A percentile compares a stretch with the other conserved stretches of the same genome.
Evolutionary conservation across 805 yeast genomes (phyloP).

Genomic region (Schwanniomyces yamadae): DNA sequence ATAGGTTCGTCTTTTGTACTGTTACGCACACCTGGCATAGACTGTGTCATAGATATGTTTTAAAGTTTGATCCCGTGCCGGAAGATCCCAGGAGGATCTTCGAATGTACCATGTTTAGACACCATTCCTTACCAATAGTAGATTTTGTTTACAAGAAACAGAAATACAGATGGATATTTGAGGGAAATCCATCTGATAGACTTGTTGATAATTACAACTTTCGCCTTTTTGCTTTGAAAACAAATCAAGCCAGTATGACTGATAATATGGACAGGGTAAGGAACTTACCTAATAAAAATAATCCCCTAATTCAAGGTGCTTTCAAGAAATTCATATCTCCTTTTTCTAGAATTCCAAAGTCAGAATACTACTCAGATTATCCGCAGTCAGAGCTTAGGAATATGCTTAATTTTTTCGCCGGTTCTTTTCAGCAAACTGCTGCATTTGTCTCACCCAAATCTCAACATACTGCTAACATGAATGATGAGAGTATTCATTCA

Average conservation of each 20-base stretch:
- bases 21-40: not conserved
- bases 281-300: not conserved
- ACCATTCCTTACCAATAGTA: not conserved
- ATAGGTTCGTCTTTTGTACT: not conserved
- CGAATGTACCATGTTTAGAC: not conserved
- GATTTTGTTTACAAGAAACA: not conserved
- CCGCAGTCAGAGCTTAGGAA: not conserved
- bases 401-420: not conserved
- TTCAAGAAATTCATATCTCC: not conserved
- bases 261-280: not conserved
- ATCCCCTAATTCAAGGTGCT: not conserved
- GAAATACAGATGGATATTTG: not conserved
- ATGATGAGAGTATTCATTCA: not conserved
- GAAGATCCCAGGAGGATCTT: not conserved
- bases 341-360: not conserved
- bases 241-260: not conserved
- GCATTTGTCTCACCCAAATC: not conserved
- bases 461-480: not conserved
- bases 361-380: not conserved
- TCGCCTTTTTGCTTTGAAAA: not conserved
- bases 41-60: not conserved
- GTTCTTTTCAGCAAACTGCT: not conserved
- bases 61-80: conserved; percentile 1
- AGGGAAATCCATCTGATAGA: too few species aligned
- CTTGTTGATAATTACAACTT: not conserved